phyloP scores from a whole-genome alignment of 2,329 filamentous ascomycete species.

The Cytospora piceicola region DNA sequence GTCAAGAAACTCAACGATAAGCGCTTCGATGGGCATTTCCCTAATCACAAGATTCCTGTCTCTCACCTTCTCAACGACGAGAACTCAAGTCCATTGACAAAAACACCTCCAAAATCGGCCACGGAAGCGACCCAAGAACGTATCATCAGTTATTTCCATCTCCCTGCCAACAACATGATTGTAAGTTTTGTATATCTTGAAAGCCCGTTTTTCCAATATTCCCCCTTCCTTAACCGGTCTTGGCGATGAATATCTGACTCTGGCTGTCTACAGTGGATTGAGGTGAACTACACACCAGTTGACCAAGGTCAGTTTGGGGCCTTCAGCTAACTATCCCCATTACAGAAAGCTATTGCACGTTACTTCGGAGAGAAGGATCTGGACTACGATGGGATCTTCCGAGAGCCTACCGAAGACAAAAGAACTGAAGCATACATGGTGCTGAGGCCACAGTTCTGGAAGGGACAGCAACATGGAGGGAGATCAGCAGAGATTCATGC shows the following conservation, averaged over 20 bases:
- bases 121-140: not conserved
- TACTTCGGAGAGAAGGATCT: conserved; percentile 3
- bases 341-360: not conserved
- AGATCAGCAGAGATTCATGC: not conserved
- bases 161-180: conserved; percentile 12
- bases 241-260: not conserved
- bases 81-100: not conserved
- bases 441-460: not conserved
- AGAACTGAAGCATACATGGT: not conserved
- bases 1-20: not conserved
- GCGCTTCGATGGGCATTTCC: not conserved
- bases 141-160: conserved; percentile 14
- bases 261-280: conserved; percentile 3
- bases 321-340: not conserved
- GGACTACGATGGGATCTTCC: not conserved
- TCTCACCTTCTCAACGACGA: not conserved
- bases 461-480: conserved; percentile 11
- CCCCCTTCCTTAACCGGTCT: not conserved
- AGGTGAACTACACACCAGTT: not conserved
- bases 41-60: not conserved
- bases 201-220: not conserved
- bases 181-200: no score
- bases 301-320: not conserved
- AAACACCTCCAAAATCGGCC: not conserved
- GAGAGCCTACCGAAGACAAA: not conserved